Evolutionary conservation across 352 stramenopile genomes (phyloP).

Genomic region (Aphanomyces euteiches): DNA sequence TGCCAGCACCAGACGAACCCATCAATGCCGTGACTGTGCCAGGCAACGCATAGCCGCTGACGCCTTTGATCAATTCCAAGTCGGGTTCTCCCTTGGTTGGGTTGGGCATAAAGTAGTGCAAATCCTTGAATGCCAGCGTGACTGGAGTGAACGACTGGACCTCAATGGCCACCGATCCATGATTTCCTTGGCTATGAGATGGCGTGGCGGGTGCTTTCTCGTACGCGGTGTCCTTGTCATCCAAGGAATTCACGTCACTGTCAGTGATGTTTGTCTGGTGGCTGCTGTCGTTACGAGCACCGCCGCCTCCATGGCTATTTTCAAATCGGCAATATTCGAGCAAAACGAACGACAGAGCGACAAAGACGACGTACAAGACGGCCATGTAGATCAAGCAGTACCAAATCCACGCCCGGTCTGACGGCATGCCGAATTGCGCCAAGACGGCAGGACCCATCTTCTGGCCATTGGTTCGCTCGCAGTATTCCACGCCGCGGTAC

Average conservation of each 20-base stretch:
- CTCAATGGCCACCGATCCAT: background rate
- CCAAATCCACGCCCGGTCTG: background rate
- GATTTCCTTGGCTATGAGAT: background rate
- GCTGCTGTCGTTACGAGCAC: no score
- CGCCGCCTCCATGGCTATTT: background rate
- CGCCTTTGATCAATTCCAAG: background rate
- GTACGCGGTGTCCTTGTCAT: background rate
- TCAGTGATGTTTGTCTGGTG: no score
- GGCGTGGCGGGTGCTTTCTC: background rate
- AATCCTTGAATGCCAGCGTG: background rate
- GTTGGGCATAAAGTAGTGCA: background rate
- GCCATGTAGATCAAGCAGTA: background rate
- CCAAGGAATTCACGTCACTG: background rate
- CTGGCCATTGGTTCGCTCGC: background rate
- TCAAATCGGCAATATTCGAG: background rate
- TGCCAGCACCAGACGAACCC: background rate
- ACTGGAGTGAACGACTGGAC: background rate
- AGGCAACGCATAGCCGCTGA: slow-evolving; percentile 9
- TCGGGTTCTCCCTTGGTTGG: background rate
- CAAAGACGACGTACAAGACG: background rate
- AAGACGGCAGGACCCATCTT: background rate
- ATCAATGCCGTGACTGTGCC: background rate
- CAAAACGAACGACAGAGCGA: background rate
- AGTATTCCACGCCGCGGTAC: background rate
- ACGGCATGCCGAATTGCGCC: background rate